Evolutionary conservation across 176 grass and related monocot genomes (phyloP), one percentile per base, ranked within the genome.

Genomic region (Oryza punctata): DNA sequence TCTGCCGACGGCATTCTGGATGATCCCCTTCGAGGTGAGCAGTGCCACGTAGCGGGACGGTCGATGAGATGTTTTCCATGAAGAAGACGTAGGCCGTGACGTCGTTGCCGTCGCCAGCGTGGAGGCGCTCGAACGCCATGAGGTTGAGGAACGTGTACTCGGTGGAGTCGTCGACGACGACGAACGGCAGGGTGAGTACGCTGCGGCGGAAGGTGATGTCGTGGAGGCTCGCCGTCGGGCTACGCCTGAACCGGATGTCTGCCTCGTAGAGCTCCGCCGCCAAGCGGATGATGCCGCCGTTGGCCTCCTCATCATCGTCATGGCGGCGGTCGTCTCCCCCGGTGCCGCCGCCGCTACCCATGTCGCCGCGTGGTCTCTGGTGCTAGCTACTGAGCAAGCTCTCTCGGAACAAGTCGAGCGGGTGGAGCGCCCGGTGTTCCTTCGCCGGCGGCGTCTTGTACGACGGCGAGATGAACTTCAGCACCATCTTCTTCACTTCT

Each of bases 31-130:
- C 14, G 75, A 43, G 74, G 68, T 71, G 21, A 92, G 86, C 54
- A 92, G 74, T 68, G 73, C 88, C 26, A 89, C 87, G 72, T 92
- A 86, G 71, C 54, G 63, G 15, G 79, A 50, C 5, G 83, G 63
- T 92, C 69, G 60, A 89, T 81, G n/a, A n/a, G 60, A 92, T 88
- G 73, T 86, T 92, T 61, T 92, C 90, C 90, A 92, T 92, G 83
- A 92, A 81, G 81, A 89, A 87, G 12, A 92, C 83, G 29, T 89
- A 92, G 1, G 90, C 75, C 0, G 87, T 92, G 13, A 92, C 75
- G 28, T 89, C 82, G 73, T 81, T 88, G 29, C 90, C 87, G 18
- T 79, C 79, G 21, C 69, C 74, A 28, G 75, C 79, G 66, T 92
- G 86, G 27, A 92, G 83, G 12, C 90, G 67, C 79, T 92, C 87